Base-by-base conservation (phyloP, 2,329 filamentous ascomycete species). In the Ramichloridium luteum region DNA sequence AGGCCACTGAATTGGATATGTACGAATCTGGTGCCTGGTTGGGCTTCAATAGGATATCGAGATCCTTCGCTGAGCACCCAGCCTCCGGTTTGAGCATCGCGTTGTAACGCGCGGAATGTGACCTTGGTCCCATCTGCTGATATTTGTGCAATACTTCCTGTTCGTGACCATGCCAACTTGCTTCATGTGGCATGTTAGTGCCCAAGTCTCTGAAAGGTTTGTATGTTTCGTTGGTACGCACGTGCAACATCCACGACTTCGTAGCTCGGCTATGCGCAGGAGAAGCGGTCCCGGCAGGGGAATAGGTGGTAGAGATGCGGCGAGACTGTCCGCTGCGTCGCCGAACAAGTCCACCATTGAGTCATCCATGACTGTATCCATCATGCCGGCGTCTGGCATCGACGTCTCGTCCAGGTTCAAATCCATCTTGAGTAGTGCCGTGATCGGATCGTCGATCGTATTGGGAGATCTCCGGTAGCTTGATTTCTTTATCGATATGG, bases 151-250 rank as follows among this genome's bases (percentile, higher is more conserved):
- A 96, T 82, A 37, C 78, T 84, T 26, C 88, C 88, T 38, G 75
- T 72, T 47, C 77, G 85, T 8, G 88, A 93, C 86, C 88, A 96
- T 16, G 80, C 76, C 32, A 94, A 70, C 42, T 74, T 74, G 53
- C 85, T 92, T n/a, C n/a, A n/a, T n/a, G n/a, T n/a, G n/a, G n/a
- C n/a, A n/a, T n/a, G n/a, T n/a, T n/a, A n/a, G n/a, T n/a, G n/a
- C n/a, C n/a, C n/a, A n/a, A n/a, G n/a, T n/a, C n/a, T n/a, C n/a
- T n/a, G n/a, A n/a, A n/a, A n/a, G 4, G 4, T 5, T 4, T 25
- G 23, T 13, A 13, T 9, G 23, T 28, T 28, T 26, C 17, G 27
- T 8, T n/a, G 20, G 20, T 8, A 67, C 76, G 60, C 72, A 90
- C 84, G 85, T 80, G 65, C 77, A 83, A 54, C 81, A 90, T 11